Percentiles rank a stretch among this genome's conserved stretches.
These are phyloP conservation scores for Telfairia occidentalis DNA, from an alignment of 331 rosid species.

Conservation along the genomic window DNA sequence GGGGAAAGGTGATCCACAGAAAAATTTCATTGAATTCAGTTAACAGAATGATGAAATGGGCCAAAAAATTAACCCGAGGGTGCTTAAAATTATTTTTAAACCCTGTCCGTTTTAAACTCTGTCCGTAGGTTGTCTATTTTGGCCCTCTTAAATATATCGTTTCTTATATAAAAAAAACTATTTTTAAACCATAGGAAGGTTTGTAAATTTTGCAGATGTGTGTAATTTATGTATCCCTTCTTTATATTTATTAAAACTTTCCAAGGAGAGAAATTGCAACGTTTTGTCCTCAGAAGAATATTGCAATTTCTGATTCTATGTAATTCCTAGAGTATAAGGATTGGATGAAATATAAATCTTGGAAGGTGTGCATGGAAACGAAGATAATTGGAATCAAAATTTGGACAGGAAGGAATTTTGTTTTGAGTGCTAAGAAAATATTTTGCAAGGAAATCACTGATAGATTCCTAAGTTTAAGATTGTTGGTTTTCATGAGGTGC, in stretches of 20 bases:
- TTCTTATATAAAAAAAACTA: too few species aligned
- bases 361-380: not conserved
- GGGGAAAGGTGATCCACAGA: not conserved
- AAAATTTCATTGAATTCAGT: not conserved
- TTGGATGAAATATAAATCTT: not conserved
- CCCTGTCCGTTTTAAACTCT: too few species aligned
- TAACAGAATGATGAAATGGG: not conserved
- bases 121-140: too few species aligned
- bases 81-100: not conserved
- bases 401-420: not conserved
- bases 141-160: too few species aligned
- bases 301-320: not conserved
- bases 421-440: not conserved
- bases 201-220: not conserved
- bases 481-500: not conserved
- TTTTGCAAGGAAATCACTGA: not conserved
- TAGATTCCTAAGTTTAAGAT: not conserved
- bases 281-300: not conserved
- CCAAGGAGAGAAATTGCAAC: not conserved
- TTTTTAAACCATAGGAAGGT: not conserved
- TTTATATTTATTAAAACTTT: not conserved
- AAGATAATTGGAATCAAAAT: not conserved
- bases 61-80: not conserved
- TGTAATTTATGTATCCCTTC: not conserved
- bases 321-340: not conserved